Evolutionary conservation across 495 filamentous ascomycete genomes (phyloP).

Genomic region (Paragyromitra xinjiangensis): DNA sequence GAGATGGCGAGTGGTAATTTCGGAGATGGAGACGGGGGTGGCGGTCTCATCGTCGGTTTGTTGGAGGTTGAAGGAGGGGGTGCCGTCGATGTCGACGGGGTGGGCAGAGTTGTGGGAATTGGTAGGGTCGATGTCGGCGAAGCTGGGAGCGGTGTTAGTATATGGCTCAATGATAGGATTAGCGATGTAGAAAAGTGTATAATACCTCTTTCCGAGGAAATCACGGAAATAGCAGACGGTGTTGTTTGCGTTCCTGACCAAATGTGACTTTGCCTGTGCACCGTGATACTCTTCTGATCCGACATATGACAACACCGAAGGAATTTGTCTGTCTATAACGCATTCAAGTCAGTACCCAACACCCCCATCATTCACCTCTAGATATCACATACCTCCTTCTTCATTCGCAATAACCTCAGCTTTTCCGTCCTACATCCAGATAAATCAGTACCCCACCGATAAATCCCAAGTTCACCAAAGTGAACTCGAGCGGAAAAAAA

Average conservation of each 20-base stretch:
- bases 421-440: conserved; percentile 77
- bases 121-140: conserved; percentile 79
- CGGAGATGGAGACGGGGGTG: conserved; percentile 78
- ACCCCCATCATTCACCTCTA: not conserved
- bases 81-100: conserved; percentile 76
- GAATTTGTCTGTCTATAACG: conserved; percentile 88
- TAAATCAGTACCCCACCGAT: conserved; percentile 20
- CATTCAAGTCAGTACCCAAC: conserved; percentile 26
- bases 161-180: not conserved
- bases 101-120: conserved; percentile 93
- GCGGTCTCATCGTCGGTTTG: conserved; percentile 75
- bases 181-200: not conserved
- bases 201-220: conserved; percentile 90
- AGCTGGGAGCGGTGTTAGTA: conserved; percentile 37
- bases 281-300: conserved; percentile 96
- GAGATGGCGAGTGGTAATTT: conserved; percentile 87
- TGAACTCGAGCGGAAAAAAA: not conserved
- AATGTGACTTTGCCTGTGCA: conserved; percentile 89
- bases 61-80: conserved; percentile 81
- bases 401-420: conserved; percentile 98
- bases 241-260: conserved; percentile 89
- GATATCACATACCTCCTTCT: conserved; percentile 78
- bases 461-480: not conserved
- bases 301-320: conserved; percentile 90
- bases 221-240: conserved; percentile 96